Evolutionary conservation across 2,329 filamentous ascomycete genomes (phyloP).

Genomic region (Aspergillus fumigatus): DNA sequence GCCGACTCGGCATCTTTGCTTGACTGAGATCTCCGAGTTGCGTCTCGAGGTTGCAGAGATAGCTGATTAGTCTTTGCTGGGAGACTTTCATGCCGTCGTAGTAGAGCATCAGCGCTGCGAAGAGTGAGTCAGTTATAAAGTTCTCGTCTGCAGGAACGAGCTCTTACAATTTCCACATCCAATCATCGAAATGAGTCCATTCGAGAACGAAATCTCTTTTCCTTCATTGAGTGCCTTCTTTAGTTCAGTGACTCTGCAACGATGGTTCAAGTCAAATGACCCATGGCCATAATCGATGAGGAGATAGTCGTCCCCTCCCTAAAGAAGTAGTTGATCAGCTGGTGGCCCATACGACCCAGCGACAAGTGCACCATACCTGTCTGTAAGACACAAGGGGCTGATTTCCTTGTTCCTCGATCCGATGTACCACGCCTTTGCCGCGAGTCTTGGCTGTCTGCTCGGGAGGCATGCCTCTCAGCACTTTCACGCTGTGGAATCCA

Average conservation of each 20-base stretch:
- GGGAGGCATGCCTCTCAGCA: slow-evolving; percentile 23
- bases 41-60: slow-evolving; percentile 35
- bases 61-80: slow-evolving; percentile 33
- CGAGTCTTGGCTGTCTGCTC: slow-evolving; percentile 17
- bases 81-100: slow-evolving; percentile 42
- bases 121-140: neutral
- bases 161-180: slow-evolving; percentile 42
- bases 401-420: slow-evolving; percentile 29
- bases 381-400: slow-evolving; percentile 41
- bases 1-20: slow-evolving; percentile 41
- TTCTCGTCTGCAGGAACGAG: neutral
- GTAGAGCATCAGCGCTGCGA: slow-evolving; percentile 41
- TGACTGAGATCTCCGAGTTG: slow-evolving; percentile 37
- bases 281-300: slow-evolving; percentile 57
- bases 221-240: slow-evolving; percentile 43
- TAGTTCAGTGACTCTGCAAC: slow-evolving; percentile 52
- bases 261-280: slow-evolving; percentile 53
- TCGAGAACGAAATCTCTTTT: slow-evolving; percentile 34
- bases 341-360: neutral
- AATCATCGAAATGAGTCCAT: slow-evolving; percentile 48
- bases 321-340: slow-evolving; percentile 19
- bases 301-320: slow-evolving; percentile 50
- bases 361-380: slow-evolving; percentile 22
- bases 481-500: slow-evolving; percentile 28
- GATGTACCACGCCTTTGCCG: slow-evolving; percentile 30